A percentile compares a stretch with the other conserved stretches of the same genome.
These are phyloP conservation scores for Berkeleyomyces basicola DNA, from an alignment of 2,329 filamentous ascomycete genomes.

Conservation along the genomic window DNA sequence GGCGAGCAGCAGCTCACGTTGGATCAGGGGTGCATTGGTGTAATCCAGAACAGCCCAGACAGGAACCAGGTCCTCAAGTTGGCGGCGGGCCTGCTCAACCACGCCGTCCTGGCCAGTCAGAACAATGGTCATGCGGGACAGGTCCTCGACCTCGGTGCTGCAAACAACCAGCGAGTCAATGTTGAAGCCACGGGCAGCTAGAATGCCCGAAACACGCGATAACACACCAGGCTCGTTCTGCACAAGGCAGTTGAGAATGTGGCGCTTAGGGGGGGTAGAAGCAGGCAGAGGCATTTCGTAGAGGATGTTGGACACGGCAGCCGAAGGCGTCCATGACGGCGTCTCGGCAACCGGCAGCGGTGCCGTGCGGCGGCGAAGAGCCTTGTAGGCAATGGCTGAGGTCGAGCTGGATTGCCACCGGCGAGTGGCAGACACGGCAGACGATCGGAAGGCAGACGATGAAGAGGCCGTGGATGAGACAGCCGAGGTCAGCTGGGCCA, in stretches of 20 bases:
- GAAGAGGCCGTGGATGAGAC: constrained; percentile 18
- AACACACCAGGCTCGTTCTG: constrained; percentile 98
- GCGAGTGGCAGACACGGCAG: constrained; percentile 16
- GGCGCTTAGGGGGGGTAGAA: constrained; percentile 70
- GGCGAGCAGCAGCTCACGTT: constrained; percentile 85
- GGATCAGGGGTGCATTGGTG: constrained; percentile 78
- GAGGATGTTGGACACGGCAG: constrained; percentile 93
- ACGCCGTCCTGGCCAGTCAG: constrained; percentile 91
- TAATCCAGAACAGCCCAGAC: constrained; percentile 98
- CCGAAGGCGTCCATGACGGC: constrained; percentile 72
- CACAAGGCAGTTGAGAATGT: constrained; percentile 94
- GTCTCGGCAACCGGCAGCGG: constrained; percentile 66
- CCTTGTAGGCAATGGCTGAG: constrained; percentile 92
- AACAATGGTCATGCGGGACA: constrained; percentile 98
- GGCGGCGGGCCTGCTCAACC: constrained; percentile 87
- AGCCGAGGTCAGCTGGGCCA: constrained; percentile 20
- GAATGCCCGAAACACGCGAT: constrained; percentile 87
- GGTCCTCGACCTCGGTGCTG: constrained; percentile 89
- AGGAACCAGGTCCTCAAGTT: constrained; percentile 90
- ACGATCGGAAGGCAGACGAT: constrained; percentile 18
- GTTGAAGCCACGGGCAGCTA: constrained; percentile 94
- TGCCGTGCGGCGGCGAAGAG: constrained; percentile 75
- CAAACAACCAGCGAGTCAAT: constrained; percentile 97
- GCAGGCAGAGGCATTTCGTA: constrained; percentile 91
- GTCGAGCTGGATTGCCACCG: constrained; percentile 48